Evolutionary conservation across 148 eudicot genomes (phyloP), one percentile per base, ranked within the genome.

Genomic region (Rhododendron vialii): DNA sequence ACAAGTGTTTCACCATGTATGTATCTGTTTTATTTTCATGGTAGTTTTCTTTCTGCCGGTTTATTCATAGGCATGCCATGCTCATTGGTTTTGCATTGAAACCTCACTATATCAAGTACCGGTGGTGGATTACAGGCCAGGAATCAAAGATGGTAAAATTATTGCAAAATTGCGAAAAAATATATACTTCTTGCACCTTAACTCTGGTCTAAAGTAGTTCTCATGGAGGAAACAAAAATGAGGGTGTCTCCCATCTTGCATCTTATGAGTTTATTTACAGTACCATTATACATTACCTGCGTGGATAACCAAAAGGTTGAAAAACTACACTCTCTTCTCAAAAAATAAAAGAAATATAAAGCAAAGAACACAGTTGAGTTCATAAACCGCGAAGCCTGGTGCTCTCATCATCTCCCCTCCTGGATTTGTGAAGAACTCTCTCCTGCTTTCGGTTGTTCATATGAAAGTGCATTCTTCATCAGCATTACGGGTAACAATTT

Each of bases 391-490:
- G 84, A 71, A 30, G 89, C 89, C 83, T 78, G 85, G 65, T 82
- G 61, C 22, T 79, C 86, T 88, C 48, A 35, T 80, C 65, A 79
- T 80, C 77, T 77, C 85, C 26, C 2, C 1, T 35, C 78, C 51
- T n/a, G 82, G 87, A 81, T 69, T 84, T 86, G 69, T 67, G 87
- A 84, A 86, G 81, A 57, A 87, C 83, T 85, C 73, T 63, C 10
- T 50, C 88, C 85, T 89, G 75, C 59, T 79, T 74, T 61, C 75
- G 65, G 86, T 87, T 78, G 86, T 53, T 86, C 85, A 87, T 84
- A 75, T 87, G 86, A 90, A 82, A 84, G 57, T 73, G 78, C 55
- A 77, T 84, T 59, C 17, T 69, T 69, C 30, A 36, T 36, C 45
- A 22, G 15, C 83, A n/a, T 36, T 82, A 20, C 47, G 73, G 50